A percentile compares a stretch with the other conserved stretches of the same genome.
Conservation (phyloP, 352 stramenopile species). For the Blastocystis sp. region DNA sequence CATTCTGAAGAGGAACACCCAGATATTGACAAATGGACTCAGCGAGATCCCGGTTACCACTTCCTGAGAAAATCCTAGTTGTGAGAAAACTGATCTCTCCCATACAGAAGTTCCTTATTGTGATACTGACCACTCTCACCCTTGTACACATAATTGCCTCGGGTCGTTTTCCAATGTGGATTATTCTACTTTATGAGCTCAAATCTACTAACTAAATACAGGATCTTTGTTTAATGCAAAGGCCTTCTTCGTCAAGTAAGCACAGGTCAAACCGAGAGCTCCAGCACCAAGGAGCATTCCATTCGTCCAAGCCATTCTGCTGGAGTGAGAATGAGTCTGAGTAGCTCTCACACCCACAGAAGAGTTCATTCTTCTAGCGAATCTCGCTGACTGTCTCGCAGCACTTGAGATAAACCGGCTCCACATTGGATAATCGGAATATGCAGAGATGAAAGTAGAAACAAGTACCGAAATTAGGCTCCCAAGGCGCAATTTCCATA, state of each 20-base stretch:
- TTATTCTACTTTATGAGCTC: background rate
- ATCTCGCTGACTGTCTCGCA: background rate
- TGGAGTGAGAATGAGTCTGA: background rate
- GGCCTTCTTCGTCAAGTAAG: slow-evolving; percentile 26
- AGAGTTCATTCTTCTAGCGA: background rate
- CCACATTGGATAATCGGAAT: slow-evolving; percentile 19
- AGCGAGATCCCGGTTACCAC: slow-evolving; percentile 65
- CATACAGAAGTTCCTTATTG: slow-evolving; percentile 59
- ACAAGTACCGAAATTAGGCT: background rate
- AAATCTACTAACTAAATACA: background rate
- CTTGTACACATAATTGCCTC: slow-evolving; percentile 44
- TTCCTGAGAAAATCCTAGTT: slow-evolving; percentile 69
- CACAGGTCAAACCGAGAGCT: slow-evolving; percentile 38
- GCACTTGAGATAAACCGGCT: background rate
- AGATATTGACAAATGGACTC: slow-evolving; percentile 68
- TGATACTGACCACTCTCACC: slow-evolving; percentile 35
- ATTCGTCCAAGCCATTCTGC: background rate
- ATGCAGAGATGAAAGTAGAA: background rate
- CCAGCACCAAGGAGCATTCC: slow-evolving; percentile 22
- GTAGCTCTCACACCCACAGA: background rate
- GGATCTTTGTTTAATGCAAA: slow-evolving; percentile 36
- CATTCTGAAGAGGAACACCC: slow-evolving; percentile 59
- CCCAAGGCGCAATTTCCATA: background rate
- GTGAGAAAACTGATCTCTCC: background rate
- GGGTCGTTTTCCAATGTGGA: slow-evolving; percentile 21